Base-by-base conservation (phyloP, 352 stramenopile species). In the Phytophthora tentaculata region DNA sequence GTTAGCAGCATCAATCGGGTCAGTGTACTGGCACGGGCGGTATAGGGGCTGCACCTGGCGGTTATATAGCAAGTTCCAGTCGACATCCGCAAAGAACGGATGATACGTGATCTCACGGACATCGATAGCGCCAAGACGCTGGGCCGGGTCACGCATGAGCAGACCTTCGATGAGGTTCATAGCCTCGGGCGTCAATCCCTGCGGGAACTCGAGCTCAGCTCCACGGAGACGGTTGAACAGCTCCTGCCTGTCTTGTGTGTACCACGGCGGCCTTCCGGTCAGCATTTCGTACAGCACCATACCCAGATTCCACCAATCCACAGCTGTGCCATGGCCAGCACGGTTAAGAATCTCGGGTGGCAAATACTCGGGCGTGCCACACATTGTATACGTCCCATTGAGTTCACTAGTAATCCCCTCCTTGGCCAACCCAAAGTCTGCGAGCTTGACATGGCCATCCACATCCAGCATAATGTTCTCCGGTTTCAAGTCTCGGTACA, bases 71-170 rank as follows among this genome's bases (percentile, higher is more conserved):
- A 84, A 48, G 29, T 92, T 91, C 87, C 87, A 95, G 69, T 92
- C 81, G 50, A 95, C 90, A 20, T 91, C 83, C 20, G 73, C 72
- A 64, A 94, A 95, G 69, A 95, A 95, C 12, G 87, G 79, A 63
- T 95, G 87, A 56, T 91, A 89, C 41, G 85, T 91, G 60, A 95
- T 88, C 63, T 93, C 85, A 51, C 82, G 79, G 35, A 84, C 82
- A 53, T 91, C 84, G 32, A 88, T 84, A 28, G 87, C 83, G 20
- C 97, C 97, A 14, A 99, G 81, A 10, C 97, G 89, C 74, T 92
- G 90, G 26, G 87, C 83, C 54, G 96, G 93, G 52, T 99, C 89
- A 59, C 97, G 96, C 37, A 87, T 94, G 1, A 99, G 82, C 32
- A 99, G 67, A 2, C 87, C 87, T 49, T 90, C 81, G 62, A 95